Evolutionary conservation across 1,284 basidiomycete genomes (phyloP).

Genomic region (Sutorius eximius): DNA sequence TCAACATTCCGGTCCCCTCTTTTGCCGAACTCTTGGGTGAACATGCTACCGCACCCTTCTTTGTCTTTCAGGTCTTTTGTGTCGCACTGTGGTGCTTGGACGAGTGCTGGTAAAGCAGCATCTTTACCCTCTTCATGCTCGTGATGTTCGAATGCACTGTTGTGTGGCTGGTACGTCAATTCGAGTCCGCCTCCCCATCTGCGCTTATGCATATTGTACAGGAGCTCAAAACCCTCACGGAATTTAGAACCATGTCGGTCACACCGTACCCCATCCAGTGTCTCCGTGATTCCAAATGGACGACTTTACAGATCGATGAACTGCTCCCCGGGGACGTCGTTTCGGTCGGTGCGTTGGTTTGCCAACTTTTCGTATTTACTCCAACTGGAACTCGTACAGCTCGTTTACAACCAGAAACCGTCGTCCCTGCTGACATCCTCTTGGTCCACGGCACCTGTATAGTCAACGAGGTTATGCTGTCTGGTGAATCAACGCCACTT

Average conservation of each 20-base stretch:
- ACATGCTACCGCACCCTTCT: slow-evolving; percentile 93
- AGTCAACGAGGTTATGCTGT: slow-evolving; percentile 97
- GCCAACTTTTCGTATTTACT: background rate
- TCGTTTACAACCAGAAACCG: slow-evolving; percentile 80
- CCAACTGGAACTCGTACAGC: slow-evolving; percentile 39
- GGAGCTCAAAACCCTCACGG: slow-evolving; percentile 86
- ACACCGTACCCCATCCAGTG: slow-evolving; percentile 84
- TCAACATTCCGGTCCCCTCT: slow-evolving; percentile 92
- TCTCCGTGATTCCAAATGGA: slow-evolving; percentile 81
- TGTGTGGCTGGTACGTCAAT: slow-evolving; percentile 81
- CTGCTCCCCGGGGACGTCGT: slow-evolving; percentile 90
- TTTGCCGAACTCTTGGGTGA: slow-evolving; percentile 88
- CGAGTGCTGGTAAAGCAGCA: slow-evolving; percentile 97
- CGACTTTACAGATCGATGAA: slow-evolving; percentile 75
- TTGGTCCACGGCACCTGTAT: slow-evolving; percentile 88
- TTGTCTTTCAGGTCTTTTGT: slow-evolving; percentile 95
- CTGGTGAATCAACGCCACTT: slow-evolving; percentile 92
- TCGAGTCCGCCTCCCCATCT: background rate
- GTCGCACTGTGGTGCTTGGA: slow-evolving; percentile 95
- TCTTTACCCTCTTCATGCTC: slow-evolving; percentile 97
- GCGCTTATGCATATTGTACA: slow-evolving; percentile 35
- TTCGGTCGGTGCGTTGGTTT: slow-evolving; percentile 58
- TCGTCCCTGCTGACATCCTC: slow-evolving; percentile 88
- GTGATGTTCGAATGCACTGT: slow-evolving; percentile 96
- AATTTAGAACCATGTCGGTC: slow-evolving; percentile 95